Evolutionary conservation across 2,329 filamentous ascomycete species (phyloP).

Genomic region (Colletotrichum brevisporum): DNA sequence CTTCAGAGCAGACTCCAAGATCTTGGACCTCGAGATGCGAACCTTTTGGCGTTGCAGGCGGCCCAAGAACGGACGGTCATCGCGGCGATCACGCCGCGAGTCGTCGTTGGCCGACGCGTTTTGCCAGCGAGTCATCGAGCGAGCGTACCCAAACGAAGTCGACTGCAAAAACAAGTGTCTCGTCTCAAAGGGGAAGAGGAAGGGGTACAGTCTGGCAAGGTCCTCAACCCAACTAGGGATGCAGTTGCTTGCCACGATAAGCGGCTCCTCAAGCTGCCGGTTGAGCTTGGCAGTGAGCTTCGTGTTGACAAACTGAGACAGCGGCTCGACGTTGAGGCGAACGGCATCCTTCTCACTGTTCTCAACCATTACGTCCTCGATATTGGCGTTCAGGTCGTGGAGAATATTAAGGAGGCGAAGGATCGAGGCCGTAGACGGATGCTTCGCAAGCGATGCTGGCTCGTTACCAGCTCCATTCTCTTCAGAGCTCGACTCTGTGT

Average conservation of each 20-base stretch:
- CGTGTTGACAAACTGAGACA: slow-evolving; percentile 97
- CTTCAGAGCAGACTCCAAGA: slow-evolving; percentile 95
- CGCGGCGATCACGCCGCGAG: slow-evolving; percentile 83
- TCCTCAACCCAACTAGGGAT: slow-evolving; percentile 97
- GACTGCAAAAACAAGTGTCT: slow-evolving; percentile 97
- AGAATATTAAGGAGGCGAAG: slow-evolving; percentile 89
- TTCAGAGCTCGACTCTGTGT: slow-evolving; percentile 63
- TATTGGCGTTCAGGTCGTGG: slow-evolving; percentile 92
- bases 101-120: slow-evolving; percentile 88
- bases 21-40: slow-evolving; percentile 94
- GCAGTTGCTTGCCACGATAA: slow-evolving; percentile 97
- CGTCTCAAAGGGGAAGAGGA: slow-evolving; percentile 98
- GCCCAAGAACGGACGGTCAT: slow-evolving; percentile 92
- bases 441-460: slow-evolving; percentile 84
- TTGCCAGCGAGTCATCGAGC: slow-evolving; percentile 98
- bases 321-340: slow-evolving; percentile 82
- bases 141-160: slow-evolving; percentile 96
- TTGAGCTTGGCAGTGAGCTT: slow-evolving; percentile 98
- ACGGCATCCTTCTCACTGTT: slow-evolving; percentile 73
- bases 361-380: slow-evolving; percentile 90
- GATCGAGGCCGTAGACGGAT: slow-evolving; percentile 89
- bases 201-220: slow-evolving; percentile 91
- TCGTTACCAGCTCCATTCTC: slow-evolving; percentile 70
- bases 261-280: slow-evolving; percentile 93
- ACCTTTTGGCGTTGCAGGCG: slow-evolving; percentile 96